These are phyloP conservation scores for Salix viminalis DNA, from an alignment of 345 rosid species.

Conservation along the genomic window DNA sequence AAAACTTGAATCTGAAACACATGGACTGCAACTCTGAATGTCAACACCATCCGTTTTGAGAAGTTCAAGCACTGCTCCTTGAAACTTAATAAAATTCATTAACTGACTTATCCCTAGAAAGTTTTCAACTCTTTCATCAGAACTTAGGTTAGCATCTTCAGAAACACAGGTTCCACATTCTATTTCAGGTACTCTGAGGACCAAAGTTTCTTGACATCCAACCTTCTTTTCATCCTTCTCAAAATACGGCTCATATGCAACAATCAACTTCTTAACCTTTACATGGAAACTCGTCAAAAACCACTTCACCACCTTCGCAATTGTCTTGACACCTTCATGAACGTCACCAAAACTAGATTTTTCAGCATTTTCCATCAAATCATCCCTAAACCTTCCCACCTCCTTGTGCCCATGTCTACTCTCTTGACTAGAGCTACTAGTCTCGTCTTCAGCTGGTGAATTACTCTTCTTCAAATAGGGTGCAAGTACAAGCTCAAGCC, in stretches of 20 bases:
- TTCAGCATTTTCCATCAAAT: slow-evolving; percentile 25
- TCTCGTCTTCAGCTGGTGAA: slow-evolving; percentile 28
- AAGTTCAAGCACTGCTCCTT: slow-evolving; percentile 76
- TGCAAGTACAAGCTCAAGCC: slow-evolving; percentile 78
- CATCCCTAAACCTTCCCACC: slow-evolving; percentile 38
- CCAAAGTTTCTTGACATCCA: slow-evolving; percentile 42
- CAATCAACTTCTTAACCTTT: slow-evolving; percentile 59
- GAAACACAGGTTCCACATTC: slow-evolving; percentile 76
- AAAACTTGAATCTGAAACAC: slow-evolving; percentile 19
- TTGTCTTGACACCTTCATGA: slow-evolving; percentile 95
- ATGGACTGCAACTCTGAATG: slow-evolving; percentile 20
- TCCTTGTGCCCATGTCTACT: slow-evolving; percentile 24
- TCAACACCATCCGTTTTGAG: slow-evolving; percentile 48
- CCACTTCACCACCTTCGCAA: slow-evolving; percentile 94
- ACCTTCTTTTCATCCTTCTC: slow-evolving; percentile 28
- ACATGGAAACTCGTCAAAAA: slow-evolving; percentile 76
- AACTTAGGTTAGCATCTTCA: slow-evolving; percentile 38
- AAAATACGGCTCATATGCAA: slow-evolving; percentile 69
- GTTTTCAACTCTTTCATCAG: slow-evolving; percentile 36
- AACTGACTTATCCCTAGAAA: slow-evolving; percentile 68
- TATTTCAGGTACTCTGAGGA: slow-evolving; percentile 59
- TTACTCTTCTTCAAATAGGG: slow-evolving; percentile 33
- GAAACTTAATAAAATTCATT: slow-evolving; percentile 68
- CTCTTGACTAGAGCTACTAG: slow-evolving; percentile 30
- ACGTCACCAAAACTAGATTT: slow-evolving; percentile 51